Evolutionary conservation across 345 rosid species (phyloP).

Genomic region (Pugionium dolabratum): DNA sequence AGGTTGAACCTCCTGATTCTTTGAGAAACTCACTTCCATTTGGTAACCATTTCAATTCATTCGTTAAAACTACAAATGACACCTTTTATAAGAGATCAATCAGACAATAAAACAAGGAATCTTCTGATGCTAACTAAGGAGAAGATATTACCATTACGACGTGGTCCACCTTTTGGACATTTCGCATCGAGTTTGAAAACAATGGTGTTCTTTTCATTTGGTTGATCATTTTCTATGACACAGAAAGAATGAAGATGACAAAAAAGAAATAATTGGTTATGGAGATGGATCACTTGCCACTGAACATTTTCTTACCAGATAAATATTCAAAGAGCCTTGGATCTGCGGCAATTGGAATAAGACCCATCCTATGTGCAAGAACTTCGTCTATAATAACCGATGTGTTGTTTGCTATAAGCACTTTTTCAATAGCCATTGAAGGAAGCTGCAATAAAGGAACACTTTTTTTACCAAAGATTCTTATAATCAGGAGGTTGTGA

Average conservation of each 20-base stretch:
- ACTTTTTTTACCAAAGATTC: not conserved
- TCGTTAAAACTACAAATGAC: conserved; percentile 63
- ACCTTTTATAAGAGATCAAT: conserved; percentile 19
- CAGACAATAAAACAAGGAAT: not conserved
- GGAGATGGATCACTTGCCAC: not conserved
- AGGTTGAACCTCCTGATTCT: conserved; percentile 50
- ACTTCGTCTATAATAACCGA: conserved; percentile 88
- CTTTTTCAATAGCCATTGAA: conserved; percentile 96
- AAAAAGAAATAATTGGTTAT: not conserved
- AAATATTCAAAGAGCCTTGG: conserved; percentile 86
- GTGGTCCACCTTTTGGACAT: conserved; percentile 52
- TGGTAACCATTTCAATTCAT: conserved; percentile 78
- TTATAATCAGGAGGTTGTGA: conserved; percentile 3
- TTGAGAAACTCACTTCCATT: conserved; percentile 74
- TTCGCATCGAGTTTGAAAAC: conserved; percentile 85
- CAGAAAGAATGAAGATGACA: not conserved
- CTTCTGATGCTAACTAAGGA: conserved; percentile 18
- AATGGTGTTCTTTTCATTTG: conserved; percentile 89
- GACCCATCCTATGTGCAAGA: conserved; percentile 93
- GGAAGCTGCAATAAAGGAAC: conserved; percentile 57
- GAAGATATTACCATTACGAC: conserved; percentile 53
- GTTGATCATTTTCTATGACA: conserved; percentile 62
- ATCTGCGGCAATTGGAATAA: conserved; percentile 77
- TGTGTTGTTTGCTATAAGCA: conserved; percentile 82
- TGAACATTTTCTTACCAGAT: conserved; percentile 55